Percentiles rank a stretch among this genome's conserved stretches.
These are phyloP conservation scores for Solanum pimpinellifolium DNA, from an alignment of 257 asterid species.

Conservation along the genomic window DNA sequence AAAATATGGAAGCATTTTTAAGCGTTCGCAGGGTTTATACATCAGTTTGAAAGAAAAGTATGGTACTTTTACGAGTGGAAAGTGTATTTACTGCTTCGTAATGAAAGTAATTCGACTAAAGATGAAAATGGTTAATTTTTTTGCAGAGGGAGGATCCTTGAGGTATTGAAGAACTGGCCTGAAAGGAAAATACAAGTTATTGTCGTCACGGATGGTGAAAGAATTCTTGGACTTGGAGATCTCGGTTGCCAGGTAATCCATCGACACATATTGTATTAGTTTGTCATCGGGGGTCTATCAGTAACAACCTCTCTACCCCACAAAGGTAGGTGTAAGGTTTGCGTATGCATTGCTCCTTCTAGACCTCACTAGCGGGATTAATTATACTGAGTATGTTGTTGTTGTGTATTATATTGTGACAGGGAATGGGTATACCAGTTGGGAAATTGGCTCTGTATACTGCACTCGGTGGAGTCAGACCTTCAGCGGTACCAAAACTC, in stretches of 20 bases:
- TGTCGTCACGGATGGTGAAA: constrained; percentile 94
- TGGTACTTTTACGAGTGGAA: background rate
- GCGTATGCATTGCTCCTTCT: background rate
- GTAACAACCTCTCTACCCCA: background rate
- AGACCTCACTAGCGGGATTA: background rate
- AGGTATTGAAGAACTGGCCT: constrained; percentile 88
- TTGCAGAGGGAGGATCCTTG: constrained; percentile 75
- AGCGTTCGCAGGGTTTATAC: constrained; percentile 83
- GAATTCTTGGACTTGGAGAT: constrained; percentile 96
- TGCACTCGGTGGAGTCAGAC: constrained; percentile 93
- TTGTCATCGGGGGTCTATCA: background rate
- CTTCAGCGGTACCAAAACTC: constrained; percentile 58
- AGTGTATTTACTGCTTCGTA: background rate
- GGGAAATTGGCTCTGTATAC: constrained; percentile 83
- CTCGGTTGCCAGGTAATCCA: constrained; percentile 77
- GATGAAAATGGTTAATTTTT: background rate
- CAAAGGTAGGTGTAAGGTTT: background rate
- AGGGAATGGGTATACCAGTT: constrained; percentile 99
- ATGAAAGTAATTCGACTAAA: constrained; percentile 1
- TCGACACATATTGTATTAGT: background rate
- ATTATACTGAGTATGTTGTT: background rate
- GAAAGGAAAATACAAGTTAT: constrained; percentile 80
- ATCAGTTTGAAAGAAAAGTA: constrained; percentile 88
- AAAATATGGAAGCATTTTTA: constrained; percentile 82
- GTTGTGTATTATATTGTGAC: background rate